These are phyloP conservation scores for Phytophthora sp. DNA, from an alignment of 352 stramenopile genomes.

Conservation along the genomic window DNA sequence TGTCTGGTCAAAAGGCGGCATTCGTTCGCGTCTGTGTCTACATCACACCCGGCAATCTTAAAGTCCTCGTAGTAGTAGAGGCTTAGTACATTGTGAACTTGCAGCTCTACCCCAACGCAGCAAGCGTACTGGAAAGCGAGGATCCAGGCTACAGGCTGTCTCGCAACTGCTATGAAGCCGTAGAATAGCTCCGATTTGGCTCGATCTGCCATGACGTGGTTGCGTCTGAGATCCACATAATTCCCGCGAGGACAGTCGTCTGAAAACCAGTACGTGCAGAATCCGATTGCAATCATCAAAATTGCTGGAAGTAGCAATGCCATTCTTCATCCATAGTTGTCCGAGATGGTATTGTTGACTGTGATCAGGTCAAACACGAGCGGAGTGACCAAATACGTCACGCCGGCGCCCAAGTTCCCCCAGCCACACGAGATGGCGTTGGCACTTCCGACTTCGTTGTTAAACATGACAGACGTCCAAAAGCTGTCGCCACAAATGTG, in stretches of 20 bases:
- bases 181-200: constrained; percentile 25
- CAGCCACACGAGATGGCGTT: constrained; percentile 82
- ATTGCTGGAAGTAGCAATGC: constrained; percentile 86
- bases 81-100: constrained; percentile 93
- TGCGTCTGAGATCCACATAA: constrained; percentile 62
- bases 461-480: constrained; percentile 34
- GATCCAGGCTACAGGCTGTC: constrained; percentile 82
- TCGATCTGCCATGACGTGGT: constrained; percentile 45
- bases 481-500: constrained; percentile 60
- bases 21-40: constrained; percentile 11
- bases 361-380: constrained; percentile 89
- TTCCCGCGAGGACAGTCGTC: constrained; percentile 35
- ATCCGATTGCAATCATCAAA: constrained; percentile 73
- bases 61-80: constrained; percentile 92
- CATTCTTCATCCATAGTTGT: constrained; percentile 35
- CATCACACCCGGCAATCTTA: constrained; percentile 47
- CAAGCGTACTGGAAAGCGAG: constrained; percentile 92
- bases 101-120: constrained; percentile 94
- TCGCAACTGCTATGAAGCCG: constrained; percentile 42
- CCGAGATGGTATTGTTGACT: constrained; percentile 37
- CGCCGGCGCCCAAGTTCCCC: constrained; percentile 92
- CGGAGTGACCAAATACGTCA: constrained; percentile 86
- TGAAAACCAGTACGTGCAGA: constrained; percentile 42
- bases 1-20: constrained; percentile 33
- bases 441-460: constrained; percentile 20